These are phyloP conservation scores for Fonsecaea pedrosoi DNA, from an alignment of 2,329 filamentous ascomycete species.

Conservation along the genomic window DNA sequence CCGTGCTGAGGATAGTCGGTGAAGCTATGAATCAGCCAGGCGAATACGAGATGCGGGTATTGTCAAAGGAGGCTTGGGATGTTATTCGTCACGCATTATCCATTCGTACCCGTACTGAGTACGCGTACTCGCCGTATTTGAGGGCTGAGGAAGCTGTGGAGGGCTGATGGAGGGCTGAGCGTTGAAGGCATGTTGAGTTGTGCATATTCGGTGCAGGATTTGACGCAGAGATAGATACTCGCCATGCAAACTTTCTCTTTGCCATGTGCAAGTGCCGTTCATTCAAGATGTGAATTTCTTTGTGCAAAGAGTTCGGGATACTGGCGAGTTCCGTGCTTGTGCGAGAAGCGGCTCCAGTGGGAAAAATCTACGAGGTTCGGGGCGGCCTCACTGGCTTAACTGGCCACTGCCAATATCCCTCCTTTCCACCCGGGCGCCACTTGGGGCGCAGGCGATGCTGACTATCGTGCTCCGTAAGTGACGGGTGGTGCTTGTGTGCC, in stretches of 20 bases:
- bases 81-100: not conserved
- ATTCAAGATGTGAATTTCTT: not conserved
- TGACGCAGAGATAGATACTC: too few species aligned
- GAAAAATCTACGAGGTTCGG: not conserved
- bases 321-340: slow-evolving; percentile 1
- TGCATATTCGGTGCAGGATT: too few species aligned
- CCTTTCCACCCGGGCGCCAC: not conserved
- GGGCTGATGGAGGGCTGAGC: not conserved
- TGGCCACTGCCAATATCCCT: not conserved
- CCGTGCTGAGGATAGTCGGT: not conserved
- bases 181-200: too few species aligned
- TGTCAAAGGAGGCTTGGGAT: not conserved
- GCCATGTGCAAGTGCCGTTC: too few species aligned
- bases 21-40: not conserved
- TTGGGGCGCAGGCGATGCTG: not conserved
- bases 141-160: not conserved
- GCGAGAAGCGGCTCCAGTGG: not conserved
- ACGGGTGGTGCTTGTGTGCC: not conserved
- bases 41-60: slow-evolving; percentile 1
- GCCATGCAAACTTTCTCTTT: too few species aligned
- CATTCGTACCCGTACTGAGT: not conserved
- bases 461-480: not conserved
- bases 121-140: too few species aligned
- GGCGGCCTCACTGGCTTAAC: not conserved
- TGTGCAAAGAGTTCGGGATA: slow-evolving; percentile 5